phyloP scores from a whole-genome alignment of 2,329 filamentous ascomycete genomes.

The Fusarium sp. region DNA sequence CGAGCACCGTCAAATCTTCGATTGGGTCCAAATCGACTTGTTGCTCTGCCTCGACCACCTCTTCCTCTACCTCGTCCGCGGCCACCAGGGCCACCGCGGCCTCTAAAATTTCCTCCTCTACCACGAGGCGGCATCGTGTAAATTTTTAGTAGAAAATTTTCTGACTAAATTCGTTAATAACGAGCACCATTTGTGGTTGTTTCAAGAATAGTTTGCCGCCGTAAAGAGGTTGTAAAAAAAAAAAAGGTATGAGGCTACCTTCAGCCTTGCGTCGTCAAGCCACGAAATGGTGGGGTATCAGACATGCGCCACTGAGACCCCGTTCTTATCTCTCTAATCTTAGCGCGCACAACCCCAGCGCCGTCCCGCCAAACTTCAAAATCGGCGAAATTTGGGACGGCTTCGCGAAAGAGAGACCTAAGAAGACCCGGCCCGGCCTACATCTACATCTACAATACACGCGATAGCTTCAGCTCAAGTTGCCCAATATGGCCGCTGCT shows the following conservation, averaged over 20 bases:
- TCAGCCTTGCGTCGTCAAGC: conserved; percentile 52
- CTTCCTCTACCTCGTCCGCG: conserved; percentile 38
- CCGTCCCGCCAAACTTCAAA: conserved; percentile 54
- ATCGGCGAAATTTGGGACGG: conserved; percentile 52
- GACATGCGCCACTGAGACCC: conserved; percentile 43
- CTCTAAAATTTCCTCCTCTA: conserved; percentile 48
- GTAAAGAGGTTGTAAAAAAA: conserved; percentile 40
- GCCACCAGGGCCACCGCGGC: conserved; percentile 38
- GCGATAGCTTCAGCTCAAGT: conserved; percentile 28
- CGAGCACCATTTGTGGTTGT: not conserved
- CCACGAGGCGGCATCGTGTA: conserved; percentile 49
- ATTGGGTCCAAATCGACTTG: conserved; percentile 51
- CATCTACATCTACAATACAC: conserved; percentile 27
- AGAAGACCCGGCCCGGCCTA: conserved; percentile 34
- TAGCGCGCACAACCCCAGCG: conserved; percentile 64
- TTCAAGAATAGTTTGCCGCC: not conserved
- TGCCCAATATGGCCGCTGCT: conserved; percentile 79
- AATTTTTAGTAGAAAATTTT: rapidly evolving
- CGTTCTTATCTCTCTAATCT: conserved; percentile 52
- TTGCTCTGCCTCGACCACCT: conserved; percentile 47
- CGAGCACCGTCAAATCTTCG: conserved; percentile 50
- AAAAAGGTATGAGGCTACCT: conserved; percentile 46
- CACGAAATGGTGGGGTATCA: conserved; percentile 47
- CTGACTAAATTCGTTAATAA: not conserved
- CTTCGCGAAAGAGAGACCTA: conserved; percentile 44